Conservation (phyloP, 2,329 filamentous ascomycete species). For the Alternaria alternata region DNA sequence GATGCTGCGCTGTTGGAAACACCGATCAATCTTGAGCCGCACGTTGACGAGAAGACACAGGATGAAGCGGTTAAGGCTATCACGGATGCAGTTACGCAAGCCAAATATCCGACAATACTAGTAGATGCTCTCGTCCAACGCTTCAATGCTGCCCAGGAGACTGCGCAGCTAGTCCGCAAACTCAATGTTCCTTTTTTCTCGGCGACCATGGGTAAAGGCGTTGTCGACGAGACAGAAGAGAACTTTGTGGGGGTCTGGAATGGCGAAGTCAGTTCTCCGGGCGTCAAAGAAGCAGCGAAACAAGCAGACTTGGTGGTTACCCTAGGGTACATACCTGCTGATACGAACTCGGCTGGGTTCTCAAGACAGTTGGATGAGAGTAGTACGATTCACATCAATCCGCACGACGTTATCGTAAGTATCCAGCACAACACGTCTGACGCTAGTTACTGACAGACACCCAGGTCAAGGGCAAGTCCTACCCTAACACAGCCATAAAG, state of each 20-base stretch:
- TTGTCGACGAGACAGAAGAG: slow-evolving; percentile 54
- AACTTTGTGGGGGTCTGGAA: slow-evolving; percentile 54
- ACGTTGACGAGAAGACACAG: slow-evolving; percentile 36
- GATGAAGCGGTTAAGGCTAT: slow-evolving; percentile 48
- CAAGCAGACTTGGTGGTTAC: slow-evolving; percentile 49
- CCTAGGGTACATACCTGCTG: slow-evolving; percentile 52
- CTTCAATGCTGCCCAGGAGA: slow-evolving; percentile 48
- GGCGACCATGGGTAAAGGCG: slow-evolving; percentile 54
- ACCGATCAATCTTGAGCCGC: slow-evolving; percentile 47
- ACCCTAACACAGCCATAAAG: slow-evolving; percentile 49
- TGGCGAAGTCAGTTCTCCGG: slow-evolving; percentile 49
- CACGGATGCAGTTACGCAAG: slow-evolving; percentile 37
- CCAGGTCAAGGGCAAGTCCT: slow-evolving; percentile 43
- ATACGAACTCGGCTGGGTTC: slow-evolving; percentile 56
- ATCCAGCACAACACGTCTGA: background rate
- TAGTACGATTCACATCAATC: slow-evolving; percentile 49
- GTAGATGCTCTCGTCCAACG: slow-evolving; percentile 52
- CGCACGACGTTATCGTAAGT: slow-evolving; percentile 47
- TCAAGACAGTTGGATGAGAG: slow-evolving; percentile 43
- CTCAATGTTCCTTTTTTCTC: slow-evolving; percentile 51
- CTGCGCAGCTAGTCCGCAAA: slow-evolving; percentile 43
- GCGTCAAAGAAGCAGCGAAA: slow-evolving; percentile 49
- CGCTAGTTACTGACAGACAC: background rate
- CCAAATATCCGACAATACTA: slow-evolving; percentile 50
- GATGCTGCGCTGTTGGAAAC: slow-evolving; percentile 45